These are phyloP conservation scores for Fomes fomentarius DNA, from an alignment of 1,284 basidiomycete species.

Conservation along the genomic window DNA sequence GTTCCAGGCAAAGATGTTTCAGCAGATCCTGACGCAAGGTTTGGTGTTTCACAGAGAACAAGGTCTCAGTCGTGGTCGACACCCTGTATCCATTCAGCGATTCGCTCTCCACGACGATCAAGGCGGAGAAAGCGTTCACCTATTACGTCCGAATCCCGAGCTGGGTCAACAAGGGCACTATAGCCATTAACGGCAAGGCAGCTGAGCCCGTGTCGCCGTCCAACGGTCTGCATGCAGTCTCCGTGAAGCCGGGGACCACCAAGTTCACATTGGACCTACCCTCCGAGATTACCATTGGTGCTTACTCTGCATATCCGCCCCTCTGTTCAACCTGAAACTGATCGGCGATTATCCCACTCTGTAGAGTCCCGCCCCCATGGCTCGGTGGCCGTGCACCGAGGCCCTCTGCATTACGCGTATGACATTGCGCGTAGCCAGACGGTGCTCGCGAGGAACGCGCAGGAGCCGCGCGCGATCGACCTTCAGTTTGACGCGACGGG, in stretches of 20 bases:
- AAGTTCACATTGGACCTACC: constrained; percentile 50
- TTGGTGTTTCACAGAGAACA: constrained; percentile 39
- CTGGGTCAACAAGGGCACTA: constrained; percentile 55
- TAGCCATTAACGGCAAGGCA: constrained; percentile 47
- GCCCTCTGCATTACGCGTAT: constrained; percentile 59
- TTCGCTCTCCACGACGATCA: constrained; percentile 51
- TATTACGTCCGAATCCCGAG: constrained; percentile 59
- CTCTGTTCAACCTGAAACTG: not conserved
- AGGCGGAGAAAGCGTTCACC: constrained; percentile 50
- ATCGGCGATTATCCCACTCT: not conserved
- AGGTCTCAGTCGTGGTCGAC: constrained; percentile 50
- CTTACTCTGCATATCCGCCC: constrained; percentile 1
- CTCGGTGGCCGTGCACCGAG: constrained; percentile 58
- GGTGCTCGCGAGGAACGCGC: constrained; percentile 46
- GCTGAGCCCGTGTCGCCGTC: constrained; percentile 41
- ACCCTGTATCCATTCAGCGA: constrained; percentile 64
- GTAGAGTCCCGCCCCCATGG: constrained; percentile 54
- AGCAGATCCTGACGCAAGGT: not conserved
- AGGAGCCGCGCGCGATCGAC: constrained; percentile 53
- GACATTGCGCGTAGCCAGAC: constrained; percentile 48
- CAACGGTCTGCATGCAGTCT: constrained; percentile 52
- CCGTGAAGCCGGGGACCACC: constrained; percentile 47
- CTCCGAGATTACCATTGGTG: constrained; percentile 52
- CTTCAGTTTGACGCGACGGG: constrained; percentile 53
- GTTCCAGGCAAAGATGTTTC: not conserved